Evolutionary conservation across 1,284 basidiomycete species (phyloP).

Genomic region (Cystobasidiaceae sp.): DNA sequence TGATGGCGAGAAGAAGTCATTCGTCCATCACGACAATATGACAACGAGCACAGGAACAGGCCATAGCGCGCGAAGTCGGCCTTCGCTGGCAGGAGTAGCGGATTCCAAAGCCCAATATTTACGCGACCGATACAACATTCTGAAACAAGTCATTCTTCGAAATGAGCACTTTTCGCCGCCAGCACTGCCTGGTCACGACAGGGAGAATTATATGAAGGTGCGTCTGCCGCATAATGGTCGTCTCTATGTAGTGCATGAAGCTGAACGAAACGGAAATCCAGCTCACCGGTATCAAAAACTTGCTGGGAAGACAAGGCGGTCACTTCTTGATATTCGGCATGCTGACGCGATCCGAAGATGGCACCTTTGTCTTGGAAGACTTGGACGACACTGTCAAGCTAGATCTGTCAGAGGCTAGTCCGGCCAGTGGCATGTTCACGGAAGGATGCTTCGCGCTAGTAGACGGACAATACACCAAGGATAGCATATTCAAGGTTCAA

Average conservation of each 20-base stretch:
- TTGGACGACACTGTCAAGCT: slow-evolving; percentile 83
- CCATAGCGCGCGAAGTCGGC: slow-evolving; percentile 52
- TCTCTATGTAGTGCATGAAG: no score
- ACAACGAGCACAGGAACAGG: slow-evolving; percentile 3
- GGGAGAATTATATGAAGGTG: slow-evolving; percentile 77
- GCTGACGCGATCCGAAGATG: slow-evolving; percentile 82
- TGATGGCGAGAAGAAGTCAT: slow-evolving; percentile 74
- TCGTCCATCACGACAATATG: slow-evolving; percentile 61
- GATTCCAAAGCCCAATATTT: slow-evolving; percentile 69
- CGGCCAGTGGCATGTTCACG: slow-evolving; percentile 93
- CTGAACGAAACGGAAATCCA: slow-evolving; percentile 45
- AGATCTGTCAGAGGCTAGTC: slow-evolving; percentile 81
- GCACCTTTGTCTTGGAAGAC: slow-evolving; percentile 85
- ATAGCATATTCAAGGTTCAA: slow-evolving; percentile 78
- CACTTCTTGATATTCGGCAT: slow-evolving; percentile 92
- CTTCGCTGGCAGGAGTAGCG: slow-evolving; percentile 69
- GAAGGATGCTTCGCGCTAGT: slow-evolving; percentile 92
- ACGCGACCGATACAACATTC: slow-evolving; percentile 76
- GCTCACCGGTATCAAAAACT: slow-evolving; percentile 93
- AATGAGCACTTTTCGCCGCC: slow-evolving; percentile 97
- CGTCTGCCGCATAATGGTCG: slow-evolving; percentile 40
- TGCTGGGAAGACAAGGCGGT: slow-evolving; percentile 83
- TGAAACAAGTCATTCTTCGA: slow-evolving; percentile 79
- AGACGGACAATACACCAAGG: slow-evolving; percentile 93
- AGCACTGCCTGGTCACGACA: slow-evolving; percentile 69